Evolutionary conservation across 495 filamentous ascomycete genomes (phyloP).

Genomic region (Neurospora pannonica): DNA sequence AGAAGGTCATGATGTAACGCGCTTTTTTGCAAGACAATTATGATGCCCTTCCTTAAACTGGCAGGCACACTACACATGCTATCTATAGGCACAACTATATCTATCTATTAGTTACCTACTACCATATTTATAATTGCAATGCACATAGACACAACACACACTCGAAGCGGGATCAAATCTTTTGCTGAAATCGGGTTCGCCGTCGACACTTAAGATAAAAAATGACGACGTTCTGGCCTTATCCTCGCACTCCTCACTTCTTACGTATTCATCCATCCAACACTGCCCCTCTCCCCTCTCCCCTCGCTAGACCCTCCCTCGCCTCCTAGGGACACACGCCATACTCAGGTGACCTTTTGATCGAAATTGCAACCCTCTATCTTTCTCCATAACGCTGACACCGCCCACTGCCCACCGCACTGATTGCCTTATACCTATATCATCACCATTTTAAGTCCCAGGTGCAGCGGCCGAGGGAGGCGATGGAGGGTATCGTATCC

Average conservation of each 20-base stretch:
- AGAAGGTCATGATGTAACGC: background rate
- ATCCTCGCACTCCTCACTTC: background rate
- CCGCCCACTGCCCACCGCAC: background rate
- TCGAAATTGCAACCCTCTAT: background rate
- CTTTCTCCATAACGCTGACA: background rate
- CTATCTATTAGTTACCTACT: background rate
- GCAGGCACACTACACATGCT: background rate
- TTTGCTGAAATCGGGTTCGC: background rate
- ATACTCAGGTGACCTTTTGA: background rate
- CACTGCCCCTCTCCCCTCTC: background rate
- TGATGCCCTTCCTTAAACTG: background rate
- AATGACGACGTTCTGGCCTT: background rate
- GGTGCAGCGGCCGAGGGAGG: background rate
- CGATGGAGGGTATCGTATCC: background rate
- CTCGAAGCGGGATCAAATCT: background rate
- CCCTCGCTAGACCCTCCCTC: background rate
- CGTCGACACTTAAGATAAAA: background rate
- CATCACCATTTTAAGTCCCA: background rate
- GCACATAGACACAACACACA: background rate
- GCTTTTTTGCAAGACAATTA: background rate
- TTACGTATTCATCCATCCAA: background rate
- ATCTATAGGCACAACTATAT: background rate
- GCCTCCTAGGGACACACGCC: background rate
- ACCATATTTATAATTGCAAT: background rate
- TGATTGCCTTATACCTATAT: background rate